phyloP scores from a whole-genome alignment of 768 basidiomycete species.

The Rhizopogon vulgaris region DNA sequence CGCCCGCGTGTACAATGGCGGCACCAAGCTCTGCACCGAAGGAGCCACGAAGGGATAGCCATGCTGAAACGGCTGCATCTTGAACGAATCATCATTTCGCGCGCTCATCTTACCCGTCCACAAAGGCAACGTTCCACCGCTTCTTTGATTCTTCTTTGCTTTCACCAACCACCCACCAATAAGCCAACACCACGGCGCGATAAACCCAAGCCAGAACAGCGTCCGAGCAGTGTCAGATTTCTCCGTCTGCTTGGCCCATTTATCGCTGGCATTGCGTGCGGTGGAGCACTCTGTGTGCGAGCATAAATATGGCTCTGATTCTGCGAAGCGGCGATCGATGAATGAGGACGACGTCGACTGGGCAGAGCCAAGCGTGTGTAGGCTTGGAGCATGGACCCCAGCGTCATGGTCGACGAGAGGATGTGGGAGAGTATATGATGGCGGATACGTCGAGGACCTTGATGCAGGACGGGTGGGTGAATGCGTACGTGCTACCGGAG shows the following conservation, averaged over 20 bases:
- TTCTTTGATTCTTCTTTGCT: slow-evolving; percentile 22
- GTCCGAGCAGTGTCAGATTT: slow-evolving; percentile 38
- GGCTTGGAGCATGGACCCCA: slow-evolving; percentile 18
- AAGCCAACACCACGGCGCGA: slow-evolving; percentile 71
- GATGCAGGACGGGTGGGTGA: slow-evolving; percentile 13
- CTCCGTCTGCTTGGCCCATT: slow-evolving; percentile 9
- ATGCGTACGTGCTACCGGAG: slow-evolving; percentile 7
- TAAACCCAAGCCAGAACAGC: slow-evolving; percentile 72
- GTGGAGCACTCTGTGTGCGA: slow-evolving; percentile 27
- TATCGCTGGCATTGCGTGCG: slow-evolving; percentile 12
- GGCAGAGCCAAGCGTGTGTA: slow-evolving; percentile 19
- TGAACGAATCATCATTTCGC: slow-evolving; percentile 38
- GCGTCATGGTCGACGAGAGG: slow-evolving; percentile 11
- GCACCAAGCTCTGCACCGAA: slow-evolving; percentile 31
- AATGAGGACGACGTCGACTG: slow-evolving; percentile 44
- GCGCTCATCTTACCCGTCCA: slow-evolving; percentile 30
- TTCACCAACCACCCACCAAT: slow-evolving; percentile 70
- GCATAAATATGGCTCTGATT: slow-evolving; percentile 33
- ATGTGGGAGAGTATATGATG: slow-evolving; percentile 16
- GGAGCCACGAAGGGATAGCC: slow-evolving; percentile 60
- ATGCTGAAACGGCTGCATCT: slow-evolving; percentile 31
- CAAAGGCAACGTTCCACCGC: slow-evolving; percentile 28
- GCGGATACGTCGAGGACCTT: slow-evolving; percentile 16
- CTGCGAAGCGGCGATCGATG: slow-evolving; percentile 44
- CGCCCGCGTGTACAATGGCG: slow-evolving; percentile 15